phyloP scores from a whole-genome alignment of 345 rosid genomes.

The Eucalyptus paniculata region DNA sequence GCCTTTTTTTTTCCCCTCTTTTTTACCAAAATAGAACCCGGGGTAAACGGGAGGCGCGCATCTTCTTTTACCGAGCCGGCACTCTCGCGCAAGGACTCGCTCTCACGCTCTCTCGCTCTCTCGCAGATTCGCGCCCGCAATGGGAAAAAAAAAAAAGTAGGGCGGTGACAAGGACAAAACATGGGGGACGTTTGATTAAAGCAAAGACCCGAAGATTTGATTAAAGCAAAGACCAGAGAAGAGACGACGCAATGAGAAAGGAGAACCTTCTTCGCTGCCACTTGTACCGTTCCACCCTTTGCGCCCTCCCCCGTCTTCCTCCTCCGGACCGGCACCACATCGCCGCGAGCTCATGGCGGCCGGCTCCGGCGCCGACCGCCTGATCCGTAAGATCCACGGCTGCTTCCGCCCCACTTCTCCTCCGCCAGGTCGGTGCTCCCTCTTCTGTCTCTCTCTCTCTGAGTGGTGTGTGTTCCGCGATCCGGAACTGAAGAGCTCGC shows the following conservation, averaged over 20 bases:
- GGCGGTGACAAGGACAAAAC: background rate
- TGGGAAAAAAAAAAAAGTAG: accelerated
- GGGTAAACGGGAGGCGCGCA: too few relatives aligned
- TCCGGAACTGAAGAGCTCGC: background rate
- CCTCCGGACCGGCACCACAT: background rate
- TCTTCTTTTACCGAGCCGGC: too few relatives aligned
- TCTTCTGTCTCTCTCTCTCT: background rate
- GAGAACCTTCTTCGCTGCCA: background rate
- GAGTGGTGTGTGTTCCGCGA: background rate
- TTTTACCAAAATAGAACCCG: too few relatives aligned
- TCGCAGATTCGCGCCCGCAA: too few relatives aligned
- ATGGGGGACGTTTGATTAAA: background rate
- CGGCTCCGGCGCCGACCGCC: background rate
- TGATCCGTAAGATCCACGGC: background rate
- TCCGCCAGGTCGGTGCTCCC: background rate
- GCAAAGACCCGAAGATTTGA: background rate
- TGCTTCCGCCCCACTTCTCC: background rate
- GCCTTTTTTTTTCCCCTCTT: accelerated
- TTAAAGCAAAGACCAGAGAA: background rate
- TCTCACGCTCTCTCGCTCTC: too few relatives aligned
- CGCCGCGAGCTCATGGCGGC: background rate
- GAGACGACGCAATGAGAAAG: background rate
- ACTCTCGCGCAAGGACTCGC: too few relatives aligned
- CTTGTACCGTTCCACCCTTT: background rate
- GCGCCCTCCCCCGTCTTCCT: background rate